A percentile compares a stretch with the other conserved stretches of the same genome.
Conservation (phyloP, 2,329 filamentous ascomycete species). For the Botrytis fabae region DNA sequence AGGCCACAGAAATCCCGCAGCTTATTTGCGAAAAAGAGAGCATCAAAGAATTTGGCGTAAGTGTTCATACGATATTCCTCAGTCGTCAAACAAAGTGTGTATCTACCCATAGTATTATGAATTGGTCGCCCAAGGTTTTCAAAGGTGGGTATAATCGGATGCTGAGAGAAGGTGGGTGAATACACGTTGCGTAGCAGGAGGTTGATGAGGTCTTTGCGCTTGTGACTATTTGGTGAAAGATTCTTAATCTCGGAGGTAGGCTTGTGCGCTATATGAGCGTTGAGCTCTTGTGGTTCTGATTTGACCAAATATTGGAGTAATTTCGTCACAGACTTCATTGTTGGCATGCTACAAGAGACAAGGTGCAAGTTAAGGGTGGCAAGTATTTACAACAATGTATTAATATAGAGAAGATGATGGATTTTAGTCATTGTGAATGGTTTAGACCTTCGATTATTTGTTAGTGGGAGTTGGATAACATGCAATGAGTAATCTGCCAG, state of each 20-base stretch:
- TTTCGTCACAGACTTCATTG: neutral
- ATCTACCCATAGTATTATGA: neutral
- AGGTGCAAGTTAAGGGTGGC: neutral
- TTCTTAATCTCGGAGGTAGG: neutral
- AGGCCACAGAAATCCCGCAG: neutral
- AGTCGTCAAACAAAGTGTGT: neutral
- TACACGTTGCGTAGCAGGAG: neutral
- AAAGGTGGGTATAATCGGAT: neutral
- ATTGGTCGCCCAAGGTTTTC: neutral
- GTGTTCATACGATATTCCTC: neutral
- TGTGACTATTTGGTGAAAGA: neutral
- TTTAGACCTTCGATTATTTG: neutral
- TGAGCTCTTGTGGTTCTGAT: neutral
- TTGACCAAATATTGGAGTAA: neutral
- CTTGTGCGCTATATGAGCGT: neutral
- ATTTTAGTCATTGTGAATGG: neutral
- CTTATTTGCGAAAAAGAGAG: neutral
- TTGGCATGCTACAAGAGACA: neutral
- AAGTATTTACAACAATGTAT: neutral
- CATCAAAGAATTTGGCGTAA: neutral
- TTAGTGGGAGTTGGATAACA: neutral
- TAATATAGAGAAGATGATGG: no score
- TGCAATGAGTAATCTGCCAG: neutral
- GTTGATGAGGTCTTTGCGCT: neutral
- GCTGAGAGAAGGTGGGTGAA: neutral